phyloP scores from a whole-genome alignment of 305 asterid species.

The Fraxinus platypoda region DNA sequence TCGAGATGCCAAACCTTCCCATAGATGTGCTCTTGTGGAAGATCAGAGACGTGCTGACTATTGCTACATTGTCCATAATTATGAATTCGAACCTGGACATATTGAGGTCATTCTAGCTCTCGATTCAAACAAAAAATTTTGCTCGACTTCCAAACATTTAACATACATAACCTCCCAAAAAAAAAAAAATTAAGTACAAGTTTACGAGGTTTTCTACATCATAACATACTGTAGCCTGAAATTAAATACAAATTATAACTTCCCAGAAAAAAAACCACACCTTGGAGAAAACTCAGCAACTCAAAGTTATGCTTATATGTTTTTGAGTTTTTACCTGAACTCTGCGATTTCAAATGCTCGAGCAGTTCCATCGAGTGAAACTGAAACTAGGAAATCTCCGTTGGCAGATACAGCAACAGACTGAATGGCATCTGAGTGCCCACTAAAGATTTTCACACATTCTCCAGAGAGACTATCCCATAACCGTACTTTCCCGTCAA shows the following conservation, averaged over 20 bases:
- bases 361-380: slow-evolving; percentile 66
- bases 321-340: slow-evolving; percentile 36
- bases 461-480: slow-evolving; percentile 88
- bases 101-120: not conserved
- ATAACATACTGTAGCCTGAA: not conserved
- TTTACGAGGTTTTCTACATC: not conserved
- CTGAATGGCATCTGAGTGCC: slow-evolving; percentile 66
- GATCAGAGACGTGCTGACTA: too few species aligned
- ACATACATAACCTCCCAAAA: not conserved
- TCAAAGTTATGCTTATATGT: not conserved
- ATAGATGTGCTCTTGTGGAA: not conserved
- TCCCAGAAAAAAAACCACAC: not conserved
- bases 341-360: slow-evolving; percentile 78
- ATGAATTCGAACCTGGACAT: not conserved
- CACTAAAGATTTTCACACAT: slow-evolving; percentile 53
- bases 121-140: not conserved
- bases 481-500: slow-evolving; percentile 71
- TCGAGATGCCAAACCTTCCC: not conserved
- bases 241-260: not conserved
- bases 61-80: not conserved
- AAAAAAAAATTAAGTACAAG: not conserved
- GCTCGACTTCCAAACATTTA: not conserved
- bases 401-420: slow-evolving; percentile 49
- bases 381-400: slow-evolving; percentile 67
- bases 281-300: not conserved